A percentile compares a stretch with the other conserved stretches of the same genome.
Evolutionary conservation across 2,329 filamentous ascomycete species (phyloP).

Genomic region (Ceratocystis cacaofunesta): DNA sequence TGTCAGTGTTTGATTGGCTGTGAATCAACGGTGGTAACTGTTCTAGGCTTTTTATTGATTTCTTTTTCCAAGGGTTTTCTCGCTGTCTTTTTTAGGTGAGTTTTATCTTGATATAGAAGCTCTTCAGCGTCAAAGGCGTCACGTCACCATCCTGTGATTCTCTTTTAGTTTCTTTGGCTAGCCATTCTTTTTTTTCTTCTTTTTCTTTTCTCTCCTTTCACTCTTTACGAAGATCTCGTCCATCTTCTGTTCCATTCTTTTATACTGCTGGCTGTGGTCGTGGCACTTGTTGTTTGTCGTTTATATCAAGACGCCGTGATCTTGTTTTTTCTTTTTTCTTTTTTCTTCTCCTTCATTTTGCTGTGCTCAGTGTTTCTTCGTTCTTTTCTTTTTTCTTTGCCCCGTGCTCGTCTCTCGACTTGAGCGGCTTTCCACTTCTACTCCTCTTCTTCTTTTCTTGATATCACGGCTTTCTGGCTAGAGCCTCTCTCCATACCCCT

Average conservation of each 20-base stretch:
- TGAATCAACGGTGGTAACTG: not conserved
- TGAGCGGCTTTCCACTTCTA: not conserved
- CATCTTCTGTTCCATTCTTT: not conserved
- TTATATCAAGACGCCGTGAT: not conserved
- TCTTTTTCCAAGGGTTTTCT: not conserved
- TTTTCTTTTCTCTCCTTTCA: not conserved
- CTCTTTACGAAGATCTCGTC: too few species aligned
- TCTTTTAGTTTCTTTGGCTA: not conserved
- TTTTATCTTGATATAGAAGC: not conserved
- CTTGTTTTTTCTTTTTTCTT: conserved; percentile 7
- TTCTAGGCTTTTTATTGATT: not conserved
- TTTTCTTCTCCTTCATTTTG: not conserved
- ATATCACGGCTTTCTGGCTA: not conserved
- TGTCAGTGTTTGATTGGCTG: conserved; percentile 1
- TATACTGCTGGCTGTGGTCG: not conserved
- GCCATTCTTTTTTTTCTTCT: not conserved
- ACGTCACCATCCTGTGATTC: not conserved
- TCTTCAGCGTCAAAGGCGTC: not conserved
- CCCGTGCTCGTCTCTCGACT: not conserved
- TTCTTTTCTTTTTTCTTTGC: not conserved
- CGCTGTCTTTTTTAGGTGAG: not conserved
- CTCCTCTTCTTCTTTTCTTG: not conserved
- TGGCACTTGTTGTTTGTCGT: not conserved
- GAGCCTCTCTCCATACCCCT: not conserved
- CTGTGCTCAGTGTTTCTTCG: not conserved